A percentile compares a stretch with the other conserved stretches of the same genome.
phyloP scores from a whole-genome alignment of 768 basidiomycete species.

The Cubamyces lactineus region DNA sequence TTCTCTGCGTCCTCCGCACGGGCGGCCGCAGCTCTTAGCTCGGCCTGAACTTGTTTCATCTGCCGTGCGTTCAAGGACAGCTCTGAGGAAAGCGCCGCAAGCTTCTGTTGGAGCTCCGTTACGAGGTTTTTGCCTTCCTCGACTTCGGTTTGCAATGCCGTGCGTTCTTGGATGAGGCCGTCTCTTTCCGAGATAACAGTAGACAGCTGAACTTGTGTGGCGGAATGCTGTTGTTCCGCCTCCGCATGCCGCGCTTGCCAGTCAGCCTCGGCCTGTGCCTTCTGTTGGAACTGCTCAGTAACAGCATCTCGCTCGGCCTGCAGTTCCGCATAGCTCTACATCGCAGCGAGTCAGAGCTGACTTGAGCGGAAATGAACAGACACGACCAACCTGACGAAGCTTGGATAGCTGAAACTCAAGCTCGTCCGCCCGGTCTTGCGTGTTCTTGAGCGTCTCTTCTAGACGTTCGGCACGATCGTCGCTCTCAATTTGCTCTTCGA shows the following conservation, averaged over 20 bases:
- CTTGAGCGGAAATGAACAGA: not conserved
- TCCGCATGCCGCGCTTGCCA: slow-evolving; percentile 52
- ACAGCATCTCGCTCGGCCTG: slow-evolving; percentile 66
- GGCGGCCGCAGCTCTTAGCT: slow-evolving; percentile 62
- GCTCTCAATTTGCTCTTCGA: slow-evolving; percentile 81
- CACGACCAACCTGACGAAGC: slow-evolving; percentile 64
- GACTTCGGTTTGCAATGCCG: slow-evolving; percentile 51
- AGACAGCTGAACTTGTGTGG: slow-evolving; percentile 47
- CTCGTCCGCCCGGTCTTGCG: slow-evolving; percentile 81
- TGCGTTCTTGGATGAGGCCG: slow-evolving; percentile 51
- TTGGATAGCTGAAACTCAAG: slow-evolving; percentile 82
- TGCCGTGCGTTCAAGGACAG: slow-evolving; percentile 56
- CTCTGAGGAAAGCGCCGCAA: slow-evolving; percentile 57
- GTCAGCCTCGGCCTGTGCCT: slow-evolving; percentile 47
- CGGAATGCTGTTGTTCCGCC: slow-evolving; percentile 46
- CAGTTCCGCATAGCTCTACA: slow-evolving; percentile 51
- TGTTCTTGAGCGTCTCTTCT: slow-evolving; percentile 73
- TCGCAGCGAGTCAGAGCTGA: slow-evolving; percentile 32
- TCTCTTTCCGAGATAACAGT: slow-evolving; percentile 51
- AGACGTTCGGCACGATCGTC: slow-evolving; percentile 81
- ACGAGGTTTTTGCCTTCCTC: slow-evolving; percentile 49
- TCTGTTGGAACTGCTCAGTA: slow-evolving; percentile 48
- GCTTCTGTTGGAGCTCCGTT: slow-evolving; percentile 60
- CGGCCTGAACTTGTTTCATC: slow-evolving; percentile 63
- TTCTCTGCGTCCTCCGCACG: slow-evolving; percentile 78